phyloP scores from a whole-genome alignment of 2,329 filamentous ascomycete genomes.

The Aspergillaceae sp. region DNA sequence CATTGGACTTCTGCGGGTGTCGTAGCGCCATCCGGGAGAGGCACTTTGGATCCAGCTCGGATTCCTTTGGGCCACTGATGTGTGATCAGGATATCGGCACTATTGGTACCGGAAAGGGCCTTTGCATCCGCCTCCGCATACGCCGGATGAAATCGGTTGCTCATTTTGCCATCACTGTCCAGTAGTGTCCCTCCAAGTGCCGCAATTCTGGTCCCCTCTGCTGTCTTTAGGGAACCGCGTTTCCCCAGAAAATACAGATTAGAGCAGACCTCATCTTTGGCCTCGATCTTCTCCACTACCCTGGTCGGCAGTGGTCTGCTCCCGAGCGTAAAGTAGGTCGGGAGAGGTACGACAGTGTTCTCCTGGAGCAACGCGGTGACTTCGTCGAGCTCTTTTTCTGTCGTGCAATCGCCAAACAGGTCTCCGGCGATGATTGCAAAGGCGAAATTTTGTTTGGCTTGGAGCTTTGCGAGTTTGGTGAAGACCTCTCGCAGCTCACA shows the following conservation, averaged over 20 bases:
- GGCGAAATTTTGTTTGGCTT: slow-evolving; percentile 79
- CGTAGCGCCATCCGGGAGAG: slow-evolving; percentile 47
- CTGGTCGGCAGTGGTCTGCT: slow-evolving; percentile 59
- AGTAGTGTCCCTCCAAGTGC: slow-evolving; percentile 68
- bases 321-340: slow-evolving; percentile 86
- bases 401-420: slow-evolving; percentile 55
- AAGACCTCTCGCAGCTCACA: slow-evolving; percentile 70
- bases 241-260: slow-evolving; percentile 88
- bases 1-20: slow-evolving; percentile 52
- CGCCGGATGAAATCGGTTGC: slow-evolving; percentile 62
- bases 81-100: slow-evolving; percentile 79
- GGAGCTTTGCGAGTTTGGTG: slow-evolving; percentile 68
- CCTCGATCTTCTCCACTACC: slow-evolving; percentile 65
- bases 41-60: slow-evolving; percentile 57
- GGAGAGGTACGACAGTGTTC: slow-evolving; percentile 64
- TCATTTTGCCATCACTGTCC: slow-evolving; percentile 36
- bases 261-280: slow-evolving; percentile 67
- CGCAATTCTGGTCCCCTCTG: slow-evolving; percentile 82
- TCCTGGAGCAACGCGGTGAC: slow-evolving; percentile 62
- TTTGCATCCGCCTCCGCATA: slow-evolving; percentile 72
- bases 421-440: slow-evolving; percentile 80
- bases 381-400: slow-evolving; percentile 47
- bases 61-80: slow-evolving; percentile 74
- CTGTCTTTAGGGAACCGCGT: slow-evolving; percentile 77
- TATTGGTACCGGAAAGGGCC: slow-evolving; percentile 64